Percentiles rank a stretch among this genome's conserved stretches.
phyloP scores from a whole-genome alignment of 768 basidiomycete species.

The Leccinum imitatum region DNA sequence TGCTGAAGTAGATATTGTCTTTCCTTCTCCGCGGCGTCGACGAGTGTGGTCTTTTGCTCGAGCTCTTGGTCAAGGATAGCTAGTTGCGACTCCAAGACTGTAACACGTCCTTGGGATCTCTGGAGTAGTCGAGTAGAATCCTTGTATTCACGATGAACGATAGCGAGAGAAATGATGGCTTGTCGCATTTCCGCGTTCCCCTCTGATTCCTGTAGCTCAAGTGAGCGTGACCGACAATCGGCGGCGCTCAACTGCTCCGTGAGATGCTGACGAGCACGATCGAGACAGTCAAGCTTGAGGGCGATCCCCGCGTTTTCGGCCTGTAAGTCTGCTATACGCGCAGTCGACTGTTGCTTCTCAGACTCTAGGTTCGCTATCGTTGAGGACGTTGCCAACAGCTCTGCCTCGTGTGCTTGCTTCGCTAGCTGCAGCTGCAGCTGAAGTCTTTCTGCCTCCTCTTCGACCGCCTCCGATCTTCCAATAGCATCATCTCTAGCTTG shows the following conservation, averaged over 20 bases:
- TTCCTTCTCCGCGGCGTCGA: conserved; percentile 11
- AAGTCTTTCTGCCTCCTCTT: conserved; percentile 57
- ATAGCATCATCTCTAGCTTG: conserved; percentile 69
- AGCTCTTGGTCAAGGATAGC: conserved; percentile 17
- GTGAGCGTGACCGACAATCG: conserved; percentile 9
- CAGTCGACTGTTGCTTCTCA: conserved; percentile 27
- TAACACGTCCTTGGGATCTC: not conserved
- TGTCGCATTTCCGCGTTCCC: conserved; percentile 13
- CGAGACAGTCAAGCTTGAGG: conserved; percentile 16
- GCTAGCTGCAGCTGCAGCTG: conserved; percentile 27
- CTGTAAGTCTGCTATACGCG: conserved; percentile 18
- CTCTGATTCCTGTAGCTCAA: conserved; percentile 4
- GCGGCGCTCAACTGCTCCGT: conserved; percentile 8
- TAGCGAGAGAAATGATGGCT: conserved; percentile 25
- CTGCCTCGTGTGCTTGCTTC: conserved; percentile 31
- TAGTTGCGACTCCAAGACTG: conserved; percentile 21
- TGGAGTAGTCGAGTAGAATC: conserved; percentile 14
- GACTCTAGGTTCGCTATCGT: conserved; percentile 39
- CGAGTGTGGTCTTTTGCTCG: conserved; percentile 6
- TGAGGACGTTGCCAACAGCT: conserved; percentile 39
- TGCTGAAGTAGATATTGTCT: conserved; percentile 12
- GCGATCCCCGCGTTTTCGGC: conserved; percentile 16
- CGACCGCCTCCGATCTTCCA: conserved; percentile 53
- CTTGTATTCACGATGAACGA: conserved; percentile 20
- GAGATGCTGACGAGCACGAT: conserved; percentile 9